Conservation (phyloP, 306 rosid genomes). For the Vachellia collinsii region DNA sequence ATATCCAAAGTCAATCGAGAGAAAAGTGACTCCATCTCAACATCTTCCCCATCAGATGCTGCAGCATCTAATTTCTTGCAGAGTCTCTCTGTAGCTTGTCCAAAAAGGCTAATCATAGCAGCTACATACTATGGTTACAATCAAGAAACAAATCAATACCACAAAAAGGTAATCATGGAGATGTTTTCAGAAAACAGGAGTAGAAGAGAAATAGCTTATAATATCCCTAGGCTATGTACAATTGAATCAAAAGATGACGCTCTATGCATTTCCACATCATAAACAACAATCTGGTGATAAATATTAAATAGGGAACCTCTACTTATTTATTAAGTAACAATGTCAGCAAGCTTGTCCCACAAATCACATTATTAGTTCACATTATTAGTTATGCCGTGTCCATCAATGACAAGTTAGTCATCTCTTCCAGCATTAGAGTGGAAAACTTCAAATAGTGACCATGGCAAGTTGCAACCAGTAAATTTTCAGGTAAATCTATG, state of each 20-base stretch:
- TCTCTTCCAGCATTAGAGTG: constrained; percentile 24
- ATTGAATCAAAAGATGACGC: constrained; percentile 30
- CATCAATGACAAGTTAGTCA: not conserved
- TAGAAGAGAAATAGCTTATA: constrained; percentile 34
- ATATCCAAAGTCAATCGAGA: constrained; percentile 90
- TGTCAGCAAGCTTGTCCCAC: constrained; percentile 21
- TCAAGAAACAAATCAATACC: constrained; percentile 38
- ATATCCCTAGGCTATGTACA: constrained; percentile 23
- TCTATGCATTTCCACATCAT: constrained; percentile 16
- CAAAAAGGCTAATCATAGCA: constrained; percentile 89
- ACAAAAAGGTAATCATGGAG: constrained; percentile 22
- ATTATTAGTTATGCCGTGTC: constrained; percentile 15
- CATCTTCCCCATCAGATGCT: constrained; percentile 87
- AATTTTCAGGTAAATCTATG: constrained; percentile 12
- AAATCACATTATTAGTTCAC: constrained; percentile 16
- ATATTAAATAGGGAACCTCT: constrained; percentile 3
- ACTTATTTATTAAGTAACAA: constrained; percentile 27
- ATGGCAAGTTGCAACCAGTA: constrained; percentile 29
- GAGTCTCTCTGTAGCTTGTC: constrained; percentile 96
- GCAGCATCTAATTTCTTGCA: constrained; percentile 87
- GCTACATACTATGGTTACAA: constrained; percentile 73
- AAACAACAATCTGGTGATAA: constrained; percentile 21
- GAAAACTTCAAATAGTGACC: constrained; percentile 11
- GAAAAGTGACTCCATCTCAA: constrained; percentile 97
- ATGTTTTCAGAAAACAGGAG: constrained; percentile 10